Percentiles rank a stretch among this genome's conserved stretches.
These are phyloP conservation scores for Phytophthora constricta DNA, from an alignment of 352 stramenopile genomes.

Conservation along the genomic window DNA sequence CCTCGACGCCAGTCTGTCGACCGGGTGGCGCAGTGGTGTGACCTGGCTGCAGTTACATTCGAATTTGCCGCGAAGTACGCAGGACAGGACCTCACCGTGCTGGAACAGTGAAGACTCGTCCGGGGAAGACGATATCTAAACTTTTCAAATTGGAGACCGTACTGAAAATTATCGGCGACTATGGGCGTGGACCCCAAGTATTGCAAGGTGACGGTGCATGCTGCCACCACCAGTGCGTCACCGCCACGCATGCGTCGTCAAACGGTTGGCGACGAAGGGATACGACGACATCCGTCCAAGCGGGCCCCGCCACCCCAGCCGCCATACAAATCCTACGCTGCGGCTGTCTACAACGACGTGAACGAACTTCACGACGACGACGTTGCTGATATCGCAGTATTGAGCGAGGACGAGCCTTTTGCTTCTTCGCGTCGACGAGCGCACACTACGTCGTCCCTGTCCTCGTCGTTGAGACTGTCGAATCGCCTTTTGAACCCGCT, in stretches of 20 bases:
- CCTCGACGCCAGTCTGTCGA: conserved; percentile 12
- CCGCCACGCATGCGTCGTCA: conserved; percentile 39
- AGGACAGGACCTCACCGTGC: conserved; percentile 25
- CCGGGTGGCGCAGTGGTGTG: conserved; percentile 12
- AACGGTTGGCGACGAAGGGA: conserved; percentile 41
- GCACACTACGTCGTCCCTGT: conserved; percentile 52
- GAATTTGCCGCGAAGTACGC: conserved; percentile 31
- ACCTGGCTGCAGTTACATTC: conserved; percentile 25
- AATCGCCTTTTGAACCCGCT: conserved; percentile 52
- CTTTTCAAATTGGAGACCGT: conserved; percentile 1
- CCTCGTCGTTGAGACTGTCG: conserved; percentile 32
- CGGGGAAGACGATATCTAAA: background rate
- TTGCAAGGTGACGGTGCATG: conserved; percentile 67
- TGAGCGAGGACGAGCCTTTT: conserved; percentile 44
- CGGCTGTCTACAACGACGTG: conserved; percentile 28
- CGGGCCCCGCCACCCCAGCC: conserved; percentile 20
- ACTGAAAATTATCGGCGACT: conserved; percentile 16
- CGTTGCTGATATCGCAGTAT: conserved; percentile 39
- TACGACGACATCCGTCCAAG: conserved; percentile 19
- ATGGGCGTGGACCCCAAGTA: conserved; percentile 56
- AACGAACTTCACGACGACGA: conserved; percentile 39
- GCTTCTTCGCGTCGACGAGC: conserved; percentile 47
- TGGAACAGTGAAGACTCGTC: conserved; percentile 2
- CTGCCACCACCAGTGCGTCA: conserved; percentile 26
- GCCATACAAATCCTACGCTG: conserved; percentile 31